Evolutionary conservation across 106 monocot species (phyloP).

Genomic region (Acorus gramineus): DNA sequence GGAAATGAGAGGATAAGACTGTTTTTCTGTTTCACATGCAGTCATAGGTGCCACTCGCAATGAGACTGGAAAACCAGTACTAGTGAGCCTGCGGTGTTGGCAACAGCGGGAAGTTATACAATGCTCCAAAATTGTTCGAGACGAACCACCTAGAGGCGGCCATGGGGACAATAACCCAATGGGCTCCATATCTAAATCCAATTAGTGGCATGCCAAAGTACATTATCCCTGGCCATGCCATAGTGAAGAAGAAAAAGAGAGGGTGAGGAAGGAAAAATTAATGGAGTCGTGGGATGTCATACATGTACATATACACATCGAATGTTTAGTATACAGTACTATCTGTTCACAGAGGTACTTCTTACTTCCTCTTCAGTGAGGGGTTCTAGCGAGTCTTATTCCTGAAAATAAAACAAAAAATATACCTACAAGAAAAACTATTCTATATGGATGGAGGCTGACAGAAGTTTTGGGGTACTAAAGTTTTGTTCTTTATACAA

Average conservation of each 20-base stretch:
- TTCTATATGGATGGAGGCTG: too few species aligned
- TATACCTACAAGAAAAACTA: too few species aligned
- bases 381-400: too few species aligned
- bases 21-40: conserved; percentile 55
- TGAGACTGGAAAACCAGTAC: conserved; percentile 54
- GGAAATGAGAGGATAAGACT: conserved; percentile 16
- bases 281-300: conserved; percentile 46
- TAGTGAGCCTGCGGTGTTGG: conserved; percentile 57
- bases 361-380: too few species aligned
- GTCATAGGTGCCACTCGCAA: conserved; percentile 60
- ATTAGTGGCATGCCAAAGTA: conserved; percentile 55
- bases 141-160: conserved; percentile 64
- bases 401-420: too few species aligned
- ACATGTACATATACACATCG: conserved; percentile 17
- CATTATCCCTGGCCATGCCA: conserved; percentile 71
- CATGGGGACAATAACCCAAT: conserved; percentile 75
- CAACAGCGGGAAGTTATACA: conserved; percentile 67
- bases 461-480: too few species aligned
- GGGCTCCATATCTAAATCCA: conserved; percentile 68
- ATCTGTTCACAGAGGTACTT: too few species aligned
- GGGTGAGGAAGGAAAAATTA: conserved; percentile 47
- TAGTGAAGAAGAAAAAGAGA: conserved; percentile 52
- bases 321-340: too few species aligned
- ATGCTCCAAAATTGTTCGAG: conserved; percentile 46
- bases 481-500: too few species aligned